These are phyloP conservation scores for Phoenix dactylifera DNA, from an alignment of 176 grass and related monocot species.

Conservation along the genomic window DNA sequence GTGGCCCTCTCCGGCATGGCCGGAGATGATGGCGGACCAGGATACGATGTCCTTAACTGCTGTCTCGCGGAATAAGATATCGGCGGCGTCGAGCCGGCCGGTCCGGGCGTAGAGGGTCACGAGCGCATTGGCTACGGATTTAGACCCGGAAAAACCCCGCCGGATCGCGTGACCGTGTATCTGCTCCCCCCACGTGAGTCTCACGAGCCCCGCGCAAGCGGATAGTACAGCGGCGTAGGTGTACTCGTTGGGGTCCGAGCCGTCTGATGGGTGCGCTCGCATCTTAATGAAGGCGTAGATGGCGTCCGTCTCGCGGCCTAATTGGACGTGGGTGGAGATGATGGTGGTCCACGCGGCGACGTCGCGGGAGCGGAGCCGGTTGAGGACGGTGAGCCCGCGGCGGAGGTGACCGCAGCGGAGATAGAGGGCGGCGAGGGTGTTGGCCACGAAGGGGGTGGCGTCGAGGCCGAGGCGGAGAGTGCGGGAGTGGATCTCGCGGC, in stretches of 20 bases:
- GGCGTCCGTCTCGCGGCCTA: slow-evolving; percentile 28
- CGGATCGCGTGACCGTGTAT: slow-evolving; percentile 36
- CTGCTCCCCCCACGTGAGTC: slow-evolving; percentile 29
- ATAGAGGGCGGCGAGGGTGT: slow-evolving; percentile 42
- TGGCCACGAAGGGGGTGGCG: slow-evolving; percentile 31
- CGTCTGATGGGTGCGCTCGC: slow-evolving; percentile 12
- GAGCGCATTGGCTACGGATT: slow-evolving; percentile 47
- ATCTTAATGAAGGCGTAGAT: slow-evolving; percentile 37
- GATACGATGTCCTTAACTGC: slow-evolving; percentile 43
- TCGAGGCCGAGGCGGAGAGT: slow-evolving; percentile 39
- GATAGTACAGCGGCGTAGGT: slow-evolving; percentile 52
- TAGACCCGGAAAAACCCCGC: slow-evolving; percentile 22
- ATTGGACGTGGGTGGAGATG: slow-evolving; percentile 37
- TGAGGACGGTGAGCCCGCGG: slow-evolving; percentile 10
- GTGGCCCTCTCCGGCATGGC: slow-evolving; percentile 31
- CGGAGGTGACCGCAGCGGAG: slow-evolving; percentile 11
- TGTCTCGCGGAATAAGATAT: slow-evolving; percentile 35
- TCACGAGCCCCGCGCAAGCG: slow-evolving; percentile 25
- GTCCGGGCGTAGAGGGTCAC: slow-evolving; percentile 40
- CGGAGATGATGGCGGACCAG: slow-evolving; percentile 59
- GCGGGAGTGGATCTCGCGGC: slow-evolving; percentile 41
- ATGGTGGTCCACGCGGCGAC: slow-evolving; percentile 36
- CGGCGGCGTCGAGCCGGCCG: slow-evolving; percentile 23
- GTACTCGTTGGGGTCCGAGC: slow-evolving; percentile 41
- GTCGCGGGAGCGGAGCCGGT: slow-evolving; percentile 30